These are phyloP conservation scores for Colletotrichum theobromicola DNA, from an alignment of 2,329 filamentous ascomycete genomes.

Conservation along the genomic window DNA sequence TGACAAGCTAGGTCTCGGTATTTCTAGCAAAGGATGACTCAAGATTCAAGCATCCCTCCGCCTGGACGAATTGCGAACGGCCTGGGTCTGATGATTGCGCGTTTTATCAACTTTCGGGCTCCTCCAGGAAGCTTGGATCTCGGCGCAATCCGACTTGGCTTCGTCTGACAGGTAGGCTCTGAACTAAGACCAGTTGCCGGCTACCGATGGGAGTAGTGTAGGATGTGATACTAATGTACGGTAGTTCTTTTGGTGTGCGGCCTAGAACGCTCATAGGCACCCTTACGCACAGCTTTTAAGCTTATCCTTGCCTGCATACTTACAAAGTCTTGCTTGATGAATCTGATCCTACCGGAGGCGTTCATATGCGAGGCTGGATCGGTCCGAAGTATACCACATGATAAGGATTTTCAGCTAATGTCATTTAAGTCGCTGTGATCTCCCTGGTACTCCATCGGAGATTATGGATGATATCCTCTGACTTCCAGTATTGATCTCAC, in stretches of 20 bases:
- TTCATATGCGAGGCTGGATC: not conserved
- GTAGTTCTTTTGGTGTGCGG: not conserved
- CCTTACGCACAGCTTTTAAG: not conserved
- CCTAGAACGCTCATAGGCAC: not conserved
- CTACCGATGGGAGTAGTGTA: not conserved
- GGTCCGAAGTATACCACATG: not conserved
- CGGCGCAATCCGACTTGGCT: not conserved
- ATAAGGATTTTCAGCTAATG: not conserved
- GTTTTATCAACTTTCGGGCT: not conserved
- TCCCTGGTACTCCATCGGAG: rapidly evolving
- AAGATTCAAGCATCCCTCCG: not conserved
- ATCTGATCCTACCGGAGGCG: not conserved
- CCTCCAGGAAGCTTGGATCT: not conserved
- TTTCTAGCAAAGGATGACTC: not conserved
- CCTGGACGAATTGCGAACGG: not conserved
- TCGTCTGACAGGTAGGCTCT: not conserved
- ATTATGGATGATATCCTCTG: rapidly evolving
- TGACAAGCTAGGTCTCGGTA: not conserved
- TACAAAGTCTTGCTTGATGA: not conserved
- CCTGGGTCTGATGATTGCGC: not conserved
- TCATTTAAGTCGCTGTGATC: not conserved
- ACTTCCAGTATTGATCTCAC: not conserved
- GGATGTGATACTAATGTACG: not conserved
- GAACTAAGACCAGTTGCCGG: not conserved
- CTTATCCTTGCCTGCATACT: not conserved